A percentile compares a stretch with the other conserved stretches of the same genome.
Conservation (phyloP, 805 yeast species). For the Priceomyces castillae region DNA sequence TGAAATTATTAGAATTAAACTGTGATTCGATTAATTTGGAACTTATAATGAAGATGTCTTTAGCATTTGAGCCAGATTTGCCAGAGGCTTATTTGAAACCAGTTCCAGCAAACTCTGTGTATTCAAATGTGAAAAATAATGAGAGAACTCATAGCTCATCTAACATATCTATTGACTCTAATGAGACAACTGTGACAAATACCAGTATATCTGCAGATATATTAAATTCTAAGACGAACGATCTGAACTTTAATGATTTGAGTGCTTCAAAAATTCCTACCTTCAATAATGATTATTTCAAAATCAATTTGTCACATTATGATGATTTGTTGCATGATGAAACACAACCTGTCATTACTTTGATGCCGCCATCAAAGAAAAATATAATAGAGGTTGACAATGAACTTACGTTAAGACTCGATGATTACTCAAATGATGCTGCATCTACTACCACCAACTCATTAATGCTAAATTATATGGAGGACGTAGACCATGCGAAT, state of each 20-base stretch:
- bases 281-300: slow-evolving; percentile 36
- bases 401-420: slow-evolving; percentile 34
- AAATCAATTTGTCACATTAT: slow-evolving; percentile 31
- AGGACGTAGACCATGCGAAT: slow-evolving; percentile 29
- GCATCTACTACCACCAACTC: slow-evolving; percentile 18
- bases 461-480: slow-evolving; percentile 15
- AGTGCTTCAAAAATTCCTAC: slow-evolving; percentile 27
- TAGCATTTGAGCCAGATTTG: slow-evolving; percentile 60
- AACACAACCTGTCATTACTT: background rate
- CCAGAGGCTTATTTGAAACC: slow-evolving; percentile 34
- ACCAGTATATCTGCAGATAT: slow-evolving; percentile 2
- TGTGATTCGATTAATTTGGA: slow-evolving; percentile 48
- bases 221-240: background rate
- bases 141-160: slow-evolving; percentile 14
- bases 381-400: slow-evolving; percentile 19
- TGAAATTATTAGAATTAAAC: slow-evolving; percentile 43
- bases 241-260: slow-evolving; percentile 8
- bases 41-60: slow-evolving; percentile 61
- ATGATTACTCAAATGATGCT: slow-evolving; percentile 31
- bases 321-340: slow-evolving; percentile 23
- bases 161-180: slow-evolving; percentile 23
- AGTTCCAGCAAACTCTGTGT: background rate
- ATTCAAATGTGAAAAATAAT: background rate
- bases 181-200: slow-evolving; percentile 19
- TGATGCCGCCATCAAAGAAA: slow-evolving; percentile 11